A percentile compares a stretch with the other conserved stretches of the same genome.
These are phyloP conservation scores for Seiridium cupressi DNA, from an alignment of 2,329 filamentous ascomycete species.

Conservation along the genomic window DNA sequence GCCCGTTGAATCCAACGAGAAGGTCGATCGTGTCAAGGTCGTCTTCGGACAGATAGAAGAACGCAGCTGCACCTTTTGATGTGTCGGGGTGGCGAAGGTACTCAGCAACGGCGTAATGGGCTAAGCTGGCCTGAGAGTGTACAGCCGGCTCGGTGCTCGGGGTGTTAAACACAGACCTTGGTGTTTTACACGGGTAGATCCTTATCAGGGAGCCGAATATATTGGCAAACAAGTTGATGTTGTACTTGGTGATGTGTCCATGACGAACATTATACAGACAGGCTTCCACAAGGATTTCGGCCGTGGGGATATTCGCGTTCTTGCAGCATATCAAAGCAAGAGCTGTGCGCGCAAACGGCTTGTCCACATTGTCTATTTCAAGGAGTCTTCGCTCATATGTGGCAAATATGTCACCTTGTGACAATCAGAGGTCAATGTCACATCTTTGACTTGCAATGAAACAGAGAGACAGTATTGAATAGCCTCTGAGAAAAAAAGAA, in stretches of 20 bases:
- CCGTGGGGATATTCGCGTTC: constrained; percentile 18
- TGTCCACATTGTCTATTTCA: neutral
- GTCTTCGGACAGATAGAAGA: constrained; percentile 10
- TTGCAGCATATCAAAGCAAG: constrained; percentile 25
- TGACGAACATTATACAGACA: constrained; percentile 20
- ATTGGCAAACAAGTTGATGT: constrained; percentile 12
- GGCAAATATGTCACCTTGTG: constrained; percentile 16
- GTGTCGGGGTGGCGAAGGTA: constrained; percentile 7
- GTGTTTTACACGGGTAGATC: constrained; percentile 11
- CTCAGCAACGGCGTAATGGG: constrained; percentile 26
- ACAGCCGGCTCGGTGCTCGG: neutral
- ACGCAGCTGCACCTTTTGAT: constrained; percentile 10
- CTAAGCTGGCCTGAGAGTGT: constrained; percentile 11
- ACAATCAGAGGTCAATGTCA: no score
- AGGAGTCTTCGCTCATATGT: constrained; percentile 23
- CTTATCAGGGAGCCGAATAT: constrained; percentile 23
- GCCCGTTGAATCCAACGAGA: constrained; percentile 15
- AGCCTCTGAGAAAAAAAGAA: no score
- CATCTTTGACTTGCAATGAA: no score
- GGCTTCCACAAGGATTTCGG: constrained; percentile 22
- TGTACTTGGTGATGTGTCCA: constrained; percentile 14
- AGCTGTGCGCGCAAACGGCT: constrained; percentile 21
- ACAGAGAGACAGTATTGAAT: no score
- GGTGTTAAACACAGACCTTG: neutral
- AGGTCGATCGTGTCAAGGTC: constrained; percentile 10